These are phyloP conservation scores for Mycena amicta DNA, from an alignment of 768 basidiomycete species.

Conservation along the genomic window DNA sequence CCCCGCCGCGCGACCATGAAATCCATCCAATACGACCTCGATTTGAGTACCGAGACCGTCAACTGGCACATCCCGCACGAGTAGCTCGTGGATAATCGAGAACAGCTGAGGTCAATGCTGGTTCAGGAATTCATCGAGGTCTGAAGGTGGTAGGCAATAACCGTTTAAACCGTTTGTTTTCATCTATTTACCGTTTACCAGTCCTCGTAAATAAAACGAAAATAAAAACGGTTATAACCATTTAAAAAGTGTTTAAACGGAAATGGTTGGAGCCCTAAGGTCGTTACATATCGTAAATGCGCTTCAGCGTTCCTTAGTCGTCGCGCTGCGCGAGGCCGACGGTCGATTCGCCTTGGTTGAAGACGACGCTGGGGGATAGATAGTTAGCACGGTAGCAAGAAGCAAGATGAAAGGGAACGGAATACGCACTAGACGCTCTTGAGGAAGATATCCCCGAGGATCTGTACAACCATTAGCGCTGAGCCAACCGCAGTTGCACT, in stretches of 20 bases:
- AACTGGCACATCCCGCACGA: constrained; percentile 14
- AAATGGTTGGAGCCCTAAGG: no score
- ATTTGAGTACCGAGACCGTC: constrained; percentile 12
- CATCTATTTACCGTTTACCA: no score
- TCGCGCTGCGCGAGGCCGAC: constrained; percentile 18
- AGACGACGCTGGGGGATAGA: constrained; percentile 16
- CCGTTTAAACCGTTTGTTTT: no score
- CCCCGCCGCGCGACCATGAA: not conserved
- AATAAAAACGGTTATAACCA: no score
- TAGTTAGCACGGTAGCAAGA: not conserved
- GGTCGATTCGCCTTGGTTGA: constrained; percentile 23
- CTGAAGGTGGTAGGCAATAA: no score
- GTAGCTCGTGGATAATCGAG: constrained; percentile 10
- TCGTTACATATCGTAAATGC: not conserved
- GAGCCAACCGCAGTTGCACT: no score
- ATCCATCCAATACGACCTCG: constrained; percentile 10
- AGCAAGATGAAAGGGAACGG: no score
- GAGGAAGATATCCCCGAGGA: constrained; percentile 23
- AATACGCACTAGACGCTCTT: constrained; percentile 21
- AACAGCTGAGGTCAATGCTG: constrained; percentile 2
- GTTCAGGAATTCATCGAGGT: not conserved
- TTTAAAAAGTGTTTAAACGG: no score
- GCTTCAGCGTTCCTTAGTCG: constrained; percentile 3
- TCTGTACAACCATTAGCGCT: constrained; percentile 1
- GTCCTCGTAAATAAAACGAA: no score